phyloP scores from a whole-genome alignment of 176 grass and related monocot genomes.

The Triticum urartu region DNA sequence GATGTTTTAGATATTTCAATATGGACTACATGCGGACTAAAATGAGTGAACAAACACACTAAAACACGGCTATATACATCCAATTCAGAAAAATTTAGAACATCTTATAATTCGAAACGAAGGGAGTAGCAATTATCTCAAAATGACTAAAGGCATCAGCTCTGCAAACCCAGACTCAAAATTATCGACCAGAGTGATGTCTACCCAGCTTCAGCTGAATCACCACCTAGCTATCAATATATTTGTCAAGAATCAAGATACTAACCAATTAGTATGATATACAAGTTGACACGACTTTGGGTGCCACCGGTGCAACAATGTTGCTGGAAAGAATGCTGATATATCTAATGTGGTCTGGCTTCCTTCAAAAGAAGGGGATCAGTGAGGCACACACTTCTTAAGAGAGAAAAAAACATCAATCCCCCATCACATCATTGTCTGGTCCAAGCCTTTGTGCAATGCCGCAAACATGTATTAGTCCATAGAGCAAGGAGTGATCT shows the following conservation, averaged over 20 bases:
- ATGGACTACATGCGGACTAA: no score
- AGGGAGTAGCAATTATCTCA: no score
- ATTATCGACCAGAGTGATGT: no score
- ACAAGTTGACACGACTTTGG: not conserved
- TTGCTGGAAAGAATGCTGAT: not conserved
- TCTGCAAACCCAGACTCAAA: no score
- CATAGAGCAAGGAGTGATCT: not conserved
- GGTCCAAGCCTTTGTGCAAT: not conserved
- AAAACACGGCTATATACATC: no score
- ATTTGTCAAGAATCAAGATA: not conserved
- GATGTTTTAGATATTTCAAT: no score
- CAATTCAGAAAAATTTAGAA: no score
- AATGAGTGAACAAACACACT: no score
- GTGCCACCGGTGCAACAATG: not conserved
- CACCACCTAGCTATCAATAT: not conserved
- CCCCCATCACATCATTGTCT: not conserved
- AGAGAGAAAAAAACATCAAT: not conserved
- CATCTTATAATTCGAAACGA: no score
- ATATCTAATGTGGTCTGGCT: not conserved
- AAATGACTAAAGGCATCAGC: no score
- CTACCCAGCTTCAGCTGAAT: not conserved
- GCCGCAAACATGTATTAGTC: not conserved
- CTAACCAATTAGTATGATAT: not conserved
- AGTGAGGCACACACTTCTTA: not conserved
- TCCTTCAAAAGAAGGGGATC: not conserved